Conservation (phyloP, 2,329 filamentous ascomycete species). For the Fusarium subglutinans region DNA sequence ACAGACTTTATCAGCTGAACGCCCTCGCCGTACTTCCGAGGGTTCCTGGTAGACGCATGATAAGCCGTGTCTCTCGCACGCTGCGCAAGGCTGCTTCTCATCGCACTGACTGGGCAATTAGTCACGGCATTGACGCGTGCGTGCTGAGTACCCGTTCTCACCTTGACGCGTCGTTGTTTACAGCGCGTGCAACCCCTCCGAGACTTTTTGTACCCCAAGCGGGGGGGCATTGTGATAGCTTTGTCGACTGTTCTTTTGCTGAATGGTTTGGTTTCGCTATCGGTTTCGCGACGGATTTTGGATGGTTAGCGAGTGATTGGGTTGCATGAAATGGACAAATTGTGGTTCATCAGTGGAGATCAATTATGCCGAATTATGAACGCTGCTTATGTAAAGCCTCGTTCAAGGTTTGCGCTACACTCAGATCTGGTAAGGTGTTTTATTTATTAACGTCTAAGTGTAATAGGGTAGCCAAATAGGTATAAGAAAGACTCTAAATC, state of each 20-base stretch:
- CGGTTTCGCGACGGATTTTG: neutral
- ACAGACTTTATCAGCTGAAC: neutral
- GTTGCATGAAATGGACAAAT: neutral
- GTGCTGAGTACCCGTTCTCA: constrained; percentile 7
- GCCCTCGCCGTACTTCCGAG: constrained; percentile 3
- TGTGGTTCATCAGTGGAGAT: neutral
- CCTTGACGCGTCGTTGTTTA: constrained; percentile 51
- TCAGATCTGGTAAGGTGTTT: neutral
- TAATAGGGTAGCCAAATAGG: neutral
- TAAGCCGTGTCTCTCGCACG: constrained; percentile 49
- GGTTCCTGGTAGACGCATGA: constrained; percentile 44
- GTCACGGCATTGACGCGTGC: neutral
- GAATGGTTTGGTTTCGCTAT: neutral
- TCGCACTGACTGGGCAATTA: constrained; percentile 48
- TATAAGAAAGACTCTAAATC: neutral
- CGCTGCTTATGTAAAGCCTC: neutral
- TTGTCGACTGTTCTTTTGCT: neutral
- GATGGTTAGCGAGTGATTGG: neutral
- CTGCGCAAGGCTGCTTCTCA: constrained; percentile 50
- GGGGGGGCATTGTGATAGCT: constrained; percentile 15
- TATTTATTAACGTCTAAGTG: neutral
- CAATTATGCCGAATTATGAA: neutral
- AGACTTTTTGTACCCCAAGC: constrained; percentile 50
- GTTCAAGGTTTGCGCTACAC: neutral
- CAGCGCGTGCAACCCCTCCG: constrained; percentile 49